Percentiles rank a stretch among this genome's conserved stretches.
Evolutionary conservation across 116 monocot species (phyloP).

Genomic region (Cymodocea nodosa): DNA sequence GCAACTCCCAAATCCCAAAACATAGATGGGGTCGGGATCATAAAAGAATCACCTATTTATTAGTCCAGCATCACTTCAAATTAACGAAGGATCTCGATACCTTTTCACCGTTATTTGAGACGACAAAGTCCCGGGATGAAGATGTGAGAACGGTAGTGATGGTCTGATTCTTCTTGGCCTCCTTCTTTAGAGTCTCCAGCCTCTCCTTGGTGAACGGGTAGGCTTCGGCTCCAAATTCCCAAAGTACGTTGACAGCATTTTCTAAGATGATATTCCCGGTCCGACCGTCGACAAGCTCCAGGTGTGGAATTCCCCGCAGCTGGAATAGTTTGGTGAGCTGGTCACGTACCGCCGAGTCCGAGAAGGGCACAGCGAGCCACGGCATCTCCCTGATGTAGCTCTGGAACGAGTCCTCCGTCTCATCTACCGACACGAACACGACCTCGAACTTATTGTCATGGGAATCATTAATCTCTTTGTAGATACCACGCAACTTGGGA

Average conservation of each 20-base stretch:
- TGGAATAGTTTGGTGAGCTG: constrained; percentile 23
- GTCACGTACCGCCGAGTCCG: constrained; percentile 25
- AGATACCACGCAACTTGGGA: constrained; percentile 31
- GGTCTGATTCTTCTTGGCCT: constrained; percentile 38
- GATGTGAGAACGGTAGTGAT: constrained; percentile 19
- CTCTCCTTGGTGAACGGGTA: constrained; percentile 48
- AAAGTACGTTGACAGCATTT: constrained; percentile 18
- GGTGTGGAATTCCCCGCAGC: constrained; percentile 38
- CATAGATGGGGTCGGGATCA: no score
- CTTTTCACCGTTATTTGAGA: constrained; percentile 31
- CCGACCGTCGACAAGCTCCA: constrained; percentile 36
- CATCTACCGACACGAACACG: constrained; percentile 45
- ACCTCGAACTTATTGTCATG: constrained; percentile 26
- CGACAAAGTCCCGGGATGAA: constrained; percentile 21
- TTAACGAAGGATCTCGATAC: constrained; percentile 7
- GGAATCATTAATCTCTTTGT: constrained; percentile 26
- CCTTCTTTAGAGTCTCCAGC: constrained; percentile 29
- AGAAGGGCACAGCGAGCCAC: constrained; percentile 71
- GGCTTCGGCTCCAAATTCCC: constrained; percentile 29
- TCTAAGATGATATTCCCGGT: constrained; percentile 16
- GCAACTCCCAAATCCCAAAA: no score
- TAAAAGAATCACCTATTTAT: no score
- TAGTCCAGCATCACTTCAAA: no score
- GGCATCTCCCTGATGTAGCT: constrained; percentile 60
- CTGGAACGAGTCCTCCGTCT: constrained; percentile 32